Conservation (phyloP, 2,329 filamentous ascomycete genomes). For the Capronia coronata region DNA sequence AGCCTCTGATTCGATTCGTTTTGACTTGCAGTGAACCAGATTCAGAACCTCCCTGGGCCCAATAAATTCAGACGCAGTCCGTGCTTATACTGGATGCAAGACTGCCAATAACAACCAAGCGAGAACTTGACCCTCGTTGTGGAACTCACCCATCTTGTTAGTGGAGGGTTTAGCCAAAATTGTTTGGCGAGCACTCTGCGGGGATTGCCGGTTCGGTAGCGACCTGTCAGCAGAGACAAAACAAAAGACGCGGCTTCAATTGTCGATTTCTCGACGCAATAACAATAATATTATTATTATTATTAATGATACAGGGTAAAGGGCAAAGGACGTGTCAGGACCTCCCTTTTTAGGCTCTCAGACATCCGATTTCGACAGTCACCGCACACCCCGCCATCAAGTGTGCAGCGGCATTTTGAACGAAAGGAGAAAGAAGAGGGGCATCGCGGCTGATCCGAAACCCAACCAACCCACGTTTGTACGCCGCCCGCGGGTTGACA, state of each 20-base stretch:
- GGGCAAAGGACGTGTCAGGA: background rate
- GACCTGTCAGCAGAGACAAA: background rate
- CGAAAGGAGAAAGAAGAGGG: conserved; percentile 1
- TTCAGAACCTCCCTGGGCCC: background rate
- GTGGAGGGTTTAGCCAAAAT: background rate
- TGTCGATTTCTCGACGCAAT: background rate
- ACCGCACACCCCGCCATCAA: background rate
- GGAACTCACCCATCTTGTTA: conserved; percentile 1
- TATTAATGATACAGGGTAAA: too few species aligned
- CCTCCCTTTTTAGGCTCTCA: background rate
- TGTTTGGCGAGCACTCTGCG: background rate
- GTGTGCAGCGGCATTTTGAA: background rate
- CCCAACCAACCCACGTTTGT: conserved; percentile 4
- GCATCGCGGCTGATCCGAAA: conserved; percentile 2
- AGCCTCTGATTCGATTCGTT: conserved; percentile 1
- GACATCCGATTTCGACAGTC: background rate
- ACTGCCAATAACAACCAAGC: background rate
- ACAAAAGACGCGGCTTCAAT: background rate
- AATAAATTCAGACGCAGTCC: background rate
- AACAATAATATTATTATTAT: too few species aligned
- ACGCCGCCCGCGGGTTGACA: conserved; percentile 4
- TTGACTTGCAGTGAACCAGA: too few species aligned
- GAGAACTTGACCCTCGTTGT: conserved; percentile 1
- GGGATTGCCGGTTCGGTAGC: background rate
- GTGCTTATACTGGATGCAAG: background rate